Conservation (phyloP, 208 protist species). For the Tritrichomonas musculus region DNA sequence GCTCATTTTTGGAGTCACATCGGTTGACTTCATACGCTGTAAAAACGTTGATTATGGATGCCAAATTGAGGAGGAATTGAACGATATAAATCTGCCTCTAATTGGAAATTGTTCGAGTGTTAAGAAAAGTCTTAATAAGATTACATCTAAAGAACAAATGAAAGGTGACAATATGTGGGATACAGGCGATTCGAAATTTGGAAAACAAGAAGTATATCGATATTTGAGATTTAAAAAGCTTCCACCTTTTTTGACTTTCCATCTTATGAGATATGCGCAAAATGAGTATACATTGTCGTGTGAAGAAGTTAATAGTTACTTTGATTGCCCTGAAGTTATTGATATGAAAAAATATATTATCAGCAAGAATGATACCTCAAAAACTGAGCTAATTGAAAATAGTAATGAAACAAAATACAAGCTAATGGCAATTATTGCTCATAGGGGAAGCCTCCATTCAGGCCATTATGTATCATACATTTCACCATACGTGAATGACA, state of each 20-base stretch:
- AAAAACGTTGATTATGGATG: neutral
- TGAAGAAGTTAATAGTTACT: neutral
- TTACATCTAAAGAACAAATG: neutral
- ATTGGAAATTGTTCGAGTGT: neutral
- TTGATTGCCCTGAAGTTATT: neutral
- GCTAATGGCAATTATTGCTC: neutral
- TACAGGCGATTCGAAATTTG: neutral
- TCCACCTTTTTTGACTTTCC: slow-evolving; percentile 1
- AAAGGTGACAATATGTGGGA: neutral
- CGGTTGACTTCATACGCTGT: neutral
- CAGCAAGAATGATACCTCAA: too few relatives aligned
- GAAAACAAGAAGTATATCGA: neutral
- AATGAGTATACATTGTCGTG: neutral
- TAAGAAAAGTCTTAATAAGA: neutral
- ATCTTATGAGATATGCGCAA: neutral
- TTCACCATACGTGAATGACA: neutral
- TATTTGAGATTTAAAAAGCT: neutral
- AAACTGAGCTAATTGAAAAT: too few relatives aligned
- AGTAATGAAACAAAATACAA: neutral
- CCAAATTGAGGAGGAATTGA: neutral
- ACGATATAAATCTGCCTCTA: neutral
- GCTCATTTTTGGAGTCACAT: neutral
- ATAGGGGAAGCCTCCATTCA: neutral
- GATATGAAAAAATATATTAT: neutral
- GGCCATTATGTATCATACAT: neutral